Base-by-base conservation (phyloP, 2,329 filamentous ascomycete genomes). In the Paecilomyces niveus region DNA sequence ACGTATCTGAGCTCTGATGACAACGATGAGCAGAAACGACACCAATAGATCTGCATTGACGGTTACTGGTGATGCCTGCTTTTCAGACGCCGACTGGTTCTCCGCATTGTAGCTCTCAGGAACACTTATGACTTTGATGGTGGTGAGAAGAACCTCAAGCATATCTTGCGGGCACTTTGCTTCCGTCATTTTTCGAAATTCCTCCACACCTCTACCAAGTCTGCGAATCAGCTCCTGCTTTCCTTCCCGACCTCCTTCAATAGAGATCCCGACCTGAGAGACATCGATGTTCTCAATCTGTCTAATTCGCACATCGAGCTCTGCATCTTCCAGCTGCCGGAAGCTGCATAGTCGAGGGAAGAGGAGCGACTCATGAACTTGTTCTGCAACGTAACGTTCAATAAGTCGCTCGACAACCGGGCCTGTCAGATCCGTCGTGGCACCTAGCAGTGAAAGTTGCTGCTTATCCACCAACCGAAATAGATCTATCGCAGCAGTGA, bases 401-500 rank as follows among this genome's bases (percentile, higher is more conserved):
- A 99, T 97, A 67, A 99, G 81, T 61, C 90, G 87, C 76, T 99
- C 95, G 1, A 99, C 92, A 8, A 95, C 78, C 1, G 92, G 90
- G 0, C 94, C 93, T 0, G 94, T 97, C 55, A 99, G 78, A 70
- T 97, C 92, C 1, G 95, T 99, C 1, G 92, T 96, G 3, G 92
- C 90, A 18, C 92, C 94, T 3, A 99, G 81, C 35, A 96, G 81
- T 2, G 93, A 97, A 29, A 99, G 79, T 68, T 97, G 94, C 67
- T 96, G 90, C 72, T 96, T 96, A 71, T 99, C 94, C 5, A 99
- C 93, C 60, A 87, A 87, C 68, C 97, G 93, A 65, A 99, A 99
- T 1, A 97, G 81, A 68, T 99, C 94, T 64, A 99, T 97, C 0
- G 92, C 94, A 9, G 89, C 85, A 9, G 91, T 96, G 10, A 99